These are phyloP conservation scores for Picochlorum sp. DNA, from an alignment of 139 green algal genomes.

Conservation along the genomic window DNA sequence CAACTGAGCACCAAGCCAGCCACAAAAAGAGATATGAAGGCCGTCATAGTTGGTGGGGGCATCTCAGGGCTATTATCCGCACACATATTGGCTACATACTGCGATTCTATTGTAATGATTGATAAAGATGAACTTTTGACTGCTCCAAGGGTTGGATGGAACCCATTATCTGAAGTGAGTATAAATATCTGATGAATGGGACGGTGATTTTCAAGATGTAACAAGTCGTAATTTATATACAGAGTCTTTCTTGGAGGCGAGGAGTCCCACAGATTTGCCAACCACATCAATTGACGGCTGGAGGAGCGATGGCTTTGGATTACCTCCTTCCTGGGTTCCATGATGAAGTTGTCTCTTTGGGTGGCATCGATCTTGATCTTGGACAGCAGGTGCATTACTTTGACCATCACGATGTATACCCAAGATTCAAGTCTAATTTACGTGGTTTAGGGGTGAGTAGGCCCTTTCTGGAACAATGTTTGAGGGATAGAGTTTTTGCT, in stretches of 20 bases:
- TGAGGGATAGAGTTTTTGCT: constrained; percentile 5
- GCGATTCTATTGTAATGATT: constrained; percentile 2
- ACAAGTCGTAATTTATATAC: not conserved
- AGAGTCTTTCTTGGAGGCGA: not conserved
- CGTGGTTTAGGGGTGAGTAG: constrained; percentile 12
- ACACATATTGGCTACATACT: constrained; percentile 1
- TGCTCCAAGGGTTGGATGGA: not conserved
- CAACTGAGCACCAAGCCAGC: no score
- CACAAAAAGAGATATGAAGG: not conserved
- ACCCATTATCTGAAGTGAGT: not conserved
- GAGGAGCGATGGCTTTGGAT: constrained; percentile 15
- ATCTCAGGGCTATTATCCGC: constrained; percentile 10
- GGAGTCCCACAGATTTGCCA: constrained; percentile 18
- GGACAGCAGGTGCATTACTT: constrained; percentile 9
- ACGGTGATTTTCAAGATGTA: not conserved
- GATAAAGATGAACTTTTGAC: constrained; percentile 7
- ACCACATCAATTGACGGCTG: constrained; percentile 15
- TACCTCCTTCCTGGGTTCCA: constrained; percentile 17
- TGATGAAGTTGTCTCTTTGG: constrained; percentile 3
- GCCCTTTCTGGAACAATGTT: constrained; percentile 5
- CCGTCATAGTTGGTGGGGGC: constrained; percentile 8
- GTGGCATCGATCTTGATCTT: constrained; percentile 1
- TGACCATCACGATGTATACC: constrained; percentile 5
- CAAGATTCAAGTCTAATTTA: not conserved
- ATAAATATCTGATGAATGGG: not conserved